These are phyloP conservation scores for Crithidia thermophila DNA, from an alignment of 208 protist genomes.

Conservation along the genomic window DNA sequence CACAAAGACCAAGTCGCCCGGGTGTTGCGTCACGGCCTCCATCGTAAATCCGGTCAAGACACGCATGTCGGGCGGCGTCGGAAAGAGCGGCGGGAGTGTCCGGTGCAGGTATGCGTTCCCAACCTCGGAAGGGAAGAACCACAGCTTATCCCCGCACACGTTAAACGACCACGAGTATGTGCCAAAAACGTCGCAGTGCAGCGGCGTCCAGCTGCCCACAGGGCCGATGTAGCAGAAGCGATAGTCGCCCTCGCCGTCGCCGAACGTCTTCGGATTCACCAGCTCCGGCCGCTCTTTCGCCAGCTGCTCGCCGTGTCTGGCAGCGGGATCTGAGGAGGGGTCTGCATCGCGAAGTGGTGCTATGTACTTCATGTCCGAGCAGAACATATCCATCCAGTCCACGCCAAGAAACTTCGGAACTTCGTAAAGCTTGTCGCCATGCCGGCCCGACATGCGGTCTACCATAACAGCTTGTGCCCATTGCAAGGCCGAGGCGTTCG, in stretches of 20 bases:
- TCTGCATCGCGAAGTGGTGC: background rate
- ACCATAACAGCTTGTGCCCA: background rate
- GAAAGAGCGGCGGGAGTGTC: conserved; percentile 33
- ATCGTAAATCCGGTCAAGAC: conserved; percentile 55
- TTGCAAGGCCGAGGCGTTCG: background rate
- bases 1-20: conserved; percentile 88
- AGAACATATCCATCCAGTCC: conserved; percentile 86
- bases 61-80: conserved; percentile 60
- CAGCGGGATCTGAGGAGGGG: no score
- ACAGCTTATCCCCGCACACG: conserved; percentile 82
- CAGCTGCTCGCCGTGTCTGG: no score
- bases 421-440: conserved; percentile 59
- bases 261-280: no score
- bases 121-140: conserved; percentile 69
- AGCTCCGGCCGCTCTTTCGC: no score
- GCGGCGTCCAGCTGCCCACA: conserved; percentile 60
- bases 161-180: conserved; percentile 91
- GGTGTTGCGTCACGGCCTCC: conserved; percentile 56
- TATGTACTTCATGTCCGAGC: conserved; percentile 1
- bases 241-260: conserved; percentile 69
- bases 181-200: conserved; percentile 90
- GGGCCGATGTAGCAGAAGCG: conserved; percentile 87
- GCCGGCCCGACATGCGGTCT: background rate
- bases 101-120: conserved; percentile 54
- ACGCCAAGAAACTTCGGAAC: conserved; percentile 72